Evolutionary conservation across 441 rosid genomes (phyloP).

Genomic region (Populus hybrid): DNA sequence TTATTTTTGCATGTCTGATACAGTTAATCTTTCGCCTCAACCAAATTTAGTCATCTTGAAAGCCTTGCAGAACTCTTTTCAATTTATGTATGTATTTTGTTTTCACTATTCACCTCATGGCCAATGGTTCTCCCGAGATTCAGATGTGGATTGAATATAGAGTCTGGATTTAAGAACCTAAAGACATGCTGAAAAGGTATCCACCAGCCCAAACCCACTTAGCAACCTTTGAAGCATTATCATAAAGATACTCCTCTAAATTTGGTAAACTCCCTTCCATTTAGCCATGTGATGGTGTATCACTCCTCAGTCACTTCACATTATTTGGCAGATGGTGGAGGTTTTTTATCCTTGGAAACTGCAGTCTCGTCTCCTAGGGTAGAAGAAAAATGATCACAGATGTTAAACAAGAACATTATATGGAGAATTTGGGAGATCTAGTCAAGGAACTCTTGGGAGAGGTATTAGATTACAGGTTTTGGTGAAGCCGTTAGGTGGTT

Average conservation of each 20-base stretch:
- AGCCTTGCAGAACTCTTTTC: background rate
- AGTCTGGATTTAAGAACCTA: conserved; percentile 12
- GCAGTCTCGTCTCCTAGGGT: background rate
- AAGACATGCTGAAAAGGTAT: conserved; percentile 12
- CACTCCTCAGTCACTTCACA: conserved; percentile 22
- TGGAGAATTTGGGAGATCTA: conserved; percentile 11
- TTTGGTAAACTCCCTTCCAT: conserved; percentile 13
- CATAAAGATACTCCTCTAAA: conserved; percentile 15
- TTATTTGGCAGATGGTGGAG: conserved; percentile 1
- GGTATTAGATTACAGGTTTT: background rate
- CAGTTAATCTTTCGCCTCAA: background rate
- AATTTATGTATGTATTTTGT: background rate
- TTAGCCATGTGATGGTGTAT: conserved; percentile 4
- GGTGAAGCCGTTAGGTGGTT: conserved; percentile 2
- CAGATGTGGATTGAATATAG: conserved; percentile 16
- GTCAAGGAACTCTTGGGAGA: conserved; percentile 8
- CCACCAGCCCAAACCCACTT: conserved; percentile 15
- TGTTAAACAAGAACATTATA: conserved; percentile 2
- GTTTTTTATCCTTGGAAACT: background rate
- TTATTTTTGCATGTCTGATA: background rate
- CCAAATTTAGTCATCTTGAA: conserved; percentile 20
- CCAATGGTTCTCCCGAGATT: conserved; percentile 18
- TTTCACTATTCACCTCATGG: conserved; percentile 12
- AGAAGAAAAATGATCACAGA: conserved; percentile 9
- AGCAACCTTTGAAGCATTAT: conserved; percentile 13